phyloP scores from a whole-genome alignment of 345 rosid genomes.

The Moricandia arvensis region DNA sequence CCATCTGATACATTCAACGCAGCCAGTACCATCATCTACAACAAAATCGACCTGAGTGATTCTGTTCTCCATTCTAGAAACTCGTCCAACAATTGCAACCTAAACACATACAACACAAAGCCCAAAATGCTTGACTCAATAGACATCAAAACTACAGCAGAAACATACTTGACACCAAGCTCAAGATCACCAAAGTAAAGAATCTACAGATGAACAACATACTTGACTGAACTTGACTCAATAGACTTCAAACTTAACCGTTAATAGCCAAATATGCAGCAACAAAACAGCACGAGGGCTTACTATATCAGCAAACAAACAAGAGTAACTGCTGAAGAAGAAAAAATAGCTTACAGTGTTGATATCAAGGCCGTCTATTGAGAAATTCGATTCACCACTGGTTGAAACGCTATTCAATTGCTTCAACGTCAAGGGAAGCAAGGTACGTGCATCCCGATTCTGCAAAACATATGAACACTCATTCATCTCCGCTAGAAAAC shows the following conservation, averaged over 20 bases:
- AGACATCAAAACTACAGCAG: not conserved
- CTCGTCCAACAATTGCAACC: conserved; percentile 68
- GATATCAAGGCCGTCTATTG: conserved; percentile 59
- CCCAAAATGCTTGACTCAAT: not conserved
- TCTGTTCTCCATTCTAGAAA: conserved; percentile 68
- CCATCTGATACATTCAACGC: conserved; percentile 85
- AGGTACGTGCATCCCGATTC: conserved; percentile 56
- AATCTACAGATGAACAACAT: not conserved
- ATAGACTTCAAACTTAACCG: not conserved
- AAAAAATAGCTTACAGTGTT: conserved; percentile 46
- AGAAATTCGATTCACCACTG: conserved; percentile 51
- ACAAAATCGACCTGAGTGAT: conserved; percentile 65
- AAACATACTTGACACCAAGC: not conserved
- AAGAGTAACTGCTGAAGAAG: not conserved
- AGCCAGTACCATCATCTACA: conserved; percentile 84
- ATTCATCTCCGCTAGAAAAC: conserved; percentile 2
- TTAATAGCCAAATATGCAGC: not conserved
- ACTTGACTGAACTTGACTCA: not conserved
- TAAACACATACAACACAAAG: conserved; percentile 23
- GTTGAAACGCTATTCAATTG: conserved; percentile 50
- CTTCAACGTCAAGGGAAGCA: conserved; percentile 71
- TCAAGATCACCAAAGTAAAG: not conserved
- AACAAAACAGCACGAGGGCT: not conserved
- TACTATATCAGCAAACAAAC: not conserved
- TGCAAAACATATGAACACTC: conserved; percentile 29